Percentiles rank a stretch among this genome's conserved stretches.
Conservation (phyloP, 176 grass and related monocot species). For the Dendrocalamus sinicus region DNA sequence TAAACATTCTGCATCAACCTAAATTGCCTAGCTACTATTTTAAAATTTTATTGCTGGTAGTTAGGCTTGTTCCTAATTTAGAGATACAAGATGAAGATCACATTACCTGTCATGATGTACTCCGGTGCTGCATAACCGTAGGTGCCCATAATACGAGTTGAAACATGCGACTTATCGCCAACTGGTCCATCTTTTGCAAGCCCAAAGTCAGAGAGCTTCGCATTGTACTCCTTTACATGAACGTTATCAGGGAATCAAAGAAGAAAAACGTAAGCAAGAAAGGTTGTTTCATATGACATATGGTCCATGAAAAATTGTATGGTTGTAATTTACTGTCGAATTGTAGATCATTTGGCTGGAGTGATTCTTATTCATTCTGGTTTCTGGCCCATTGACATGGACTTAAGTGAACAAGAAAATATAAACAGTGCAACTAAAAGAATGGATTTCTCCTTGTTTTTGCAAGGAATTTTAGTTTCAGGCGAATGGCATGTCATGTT, state of each 20-base stretch:
- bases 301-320: background rate
- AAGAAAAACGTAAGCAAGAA: background rate
- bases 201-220: slow-evolving; percentile 87
- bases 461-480: background rate
- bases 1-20: background rate
- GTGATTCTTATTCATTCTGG: background rate
- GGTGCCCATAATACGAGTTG: slow-evolving; percentile 89
- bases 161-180: slow-evolving; percentile 85
- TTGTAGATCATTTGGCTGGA: background rate
- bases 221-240: slow-evolving; percentile 70
- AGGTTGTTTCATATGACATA: background rate
- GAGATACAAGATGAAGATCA: background rate
- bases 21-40: background rate
- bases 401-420: background rate
- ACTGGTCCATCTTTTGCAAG: slow-evolving; percentile 87
- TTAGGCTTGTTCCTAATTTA: background rate
- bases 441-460: background rate
- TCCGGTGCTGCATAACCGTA: slow-evolving; percentile 89
- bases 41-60: background rate
- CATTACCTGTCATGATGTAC: slow-evolving; percentile 83
- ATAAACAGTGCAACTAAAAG: background rate
- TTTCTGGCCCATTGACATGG: background rate
- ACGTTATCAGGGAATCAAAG: background rate
- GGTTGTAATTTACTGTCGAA: background rate
- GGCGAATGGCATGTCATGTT: background rate